Evolutionary conservation across 2,329 filamentous ascomycete species (phyloP).

Genomic region (Pochonia chlamydosporia): DNA sequence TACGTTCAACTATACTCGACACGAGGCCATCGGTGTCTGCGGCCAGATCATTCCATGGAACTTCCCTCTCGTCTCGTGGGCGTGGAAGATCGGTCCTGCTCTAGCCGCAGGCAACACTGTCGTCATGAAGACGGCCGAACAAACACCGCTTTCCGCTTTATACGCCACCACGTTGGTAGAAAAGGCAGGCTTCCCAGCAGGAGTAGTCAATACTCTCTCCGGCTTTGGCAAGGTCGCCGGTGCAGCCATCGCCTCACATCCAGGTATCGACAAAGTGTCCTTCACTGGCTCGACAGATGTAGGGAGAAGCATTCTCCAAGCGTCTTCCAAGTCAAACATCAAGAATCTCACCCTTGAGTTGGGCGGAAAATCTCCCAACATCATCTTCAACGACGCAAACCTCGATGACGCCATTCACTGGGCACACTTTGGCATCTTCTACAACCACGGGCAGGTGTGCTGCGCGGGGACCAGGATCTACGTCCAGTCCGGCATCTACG

Average conservation of each 20-base stretch:
- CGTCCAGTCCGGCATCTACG: conserved; percentile 81
- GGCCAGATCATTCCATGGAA: conserved; percentile 90
- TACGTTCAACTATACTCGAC: conserved; percentile 75
- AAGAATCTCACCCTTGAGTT: conserved; percentile 81
- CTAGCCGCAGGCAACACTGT: conserved; percentile 67
- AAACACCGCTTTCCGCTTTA: conserved; percentile 67
- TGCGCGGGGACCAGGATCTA: conserved; percentile 79
- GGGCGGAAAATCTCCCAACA: conserved; percentile 76
- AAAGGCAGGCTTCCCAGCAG: conserved; percentile 73
- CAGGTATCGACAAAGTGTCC: conserved; percentile 77
- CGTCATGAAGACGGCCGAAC: conserved; percentile 70
- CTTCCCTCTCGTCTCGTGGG: conserved; percentile 74
- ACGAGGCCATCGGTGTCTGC: conserved; percentile 76
- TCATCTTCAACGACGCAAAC: conserved; percentile 72
- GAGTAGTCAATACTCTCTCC: conserved; percentile 71
- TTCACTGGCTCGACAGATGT: conserved; percentile 75
- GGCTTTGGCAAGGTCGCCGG: conserved; percentile 75
- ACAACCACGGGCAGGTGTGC: conserved; percentile 60
- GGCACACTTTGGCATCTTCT: conserved; percentile 68
- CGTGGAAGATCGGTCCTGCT: conserved; percentile 77
- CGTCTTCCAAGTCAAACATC: conserved; percentile 68
- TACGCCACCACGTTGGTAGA: conserved; percentile 60
- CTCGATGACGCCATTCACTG: conserved; percentile 72
- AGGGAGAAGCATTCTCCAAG: conserved; percentile 74
- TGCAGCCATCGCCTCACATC: conserved; percentile 69